Evolutionary conservation across 1,139 yeast species (phyloP).

Genomic region (Candida sanyaensis): DNA sequence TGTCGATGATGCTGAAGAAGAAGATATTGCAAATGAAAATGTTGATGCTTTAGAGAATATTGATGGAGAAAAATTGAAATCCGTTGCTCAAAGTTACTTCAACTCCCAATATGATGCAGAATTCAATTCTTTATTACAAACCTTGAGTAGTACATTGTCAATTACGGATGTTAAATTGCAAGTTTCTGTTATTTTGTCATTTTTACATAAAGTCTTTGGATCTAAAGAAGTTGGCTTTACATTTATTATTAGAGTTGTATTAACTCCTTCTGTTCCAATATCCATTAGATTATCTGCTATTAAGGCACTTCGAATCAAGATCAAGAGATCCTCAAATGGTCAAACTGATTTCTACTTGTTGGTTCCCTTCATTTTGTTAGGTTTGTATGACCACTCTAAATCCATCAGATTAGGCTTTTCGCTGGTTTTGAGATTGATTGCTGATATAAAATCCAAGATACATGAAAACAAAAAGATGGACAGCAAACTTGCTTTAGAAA

Average conservation of each 20-base stretch:
- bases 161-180: conserved; percentile 15
- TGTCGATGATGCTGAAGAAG: conserved; percentile 20
- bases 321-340: conserved; percentile 34
- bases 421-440: conserved; percentile 24
- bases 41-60: conserved; percentile 21
- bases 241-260: conserved; percentile 57
- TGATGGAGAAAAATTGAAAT: conserved; percentile 21
- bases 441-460: conserved; percentile 19
- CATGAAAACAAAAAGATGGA: conserved; percentile 23
- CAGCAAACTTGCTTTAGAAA: conserved; percentile 30
- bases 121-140: conserved; percentile 21
- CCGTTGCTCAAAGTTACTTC: conserved; percentile 39
- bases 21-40: conserved; percentile 17
- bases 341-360: conserved; percentile 32
- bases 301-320: conserved; percentile 32
- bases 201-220: conserved; percentile 24
- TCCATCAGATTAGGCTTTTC: conserved; percentile 29
- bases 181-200: conserved; percentile 19
- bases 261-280: conserved; percentile 59
- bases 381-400: conserved; percentile 32
- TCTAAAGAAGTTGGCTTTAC: conserved; percentile 45
- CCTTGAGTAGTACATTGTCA: conserved; percentile 19
- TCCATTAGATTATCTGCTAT: conserved; percentile 54
- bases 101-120: conserved; percentile 38
- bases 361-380: conserved; percentile 38